Percentiles rank a stretch among this genome's conserved stretches.
Conservation (phyloP, 257 asterid genomes). For the Solanum paucissectum region DNA sequence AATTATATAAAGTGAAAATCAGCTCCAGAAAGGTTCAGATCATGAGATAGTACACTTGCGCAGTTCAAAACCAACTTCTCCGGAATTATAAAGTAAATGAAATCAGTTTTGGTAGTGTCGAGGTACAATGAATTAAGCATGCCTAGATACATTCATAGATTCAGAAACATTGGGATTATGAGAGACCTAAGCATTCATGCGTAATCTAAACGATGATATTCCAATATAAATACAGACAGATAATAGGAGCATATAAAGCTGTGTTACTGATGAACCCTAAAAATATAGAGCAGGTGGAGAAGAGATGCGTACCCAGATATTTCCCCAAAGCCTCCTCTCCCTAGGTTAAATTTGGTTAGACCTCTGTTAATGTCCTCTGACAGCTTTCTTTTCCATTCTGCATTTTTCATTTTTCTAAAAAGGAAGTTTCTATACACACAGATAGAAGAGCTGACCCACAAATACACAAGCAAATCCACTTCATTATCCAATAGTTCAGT, state of each 20-base stretch:
- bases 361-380: background rate
- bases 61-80: background rate
- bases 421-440: background rate
- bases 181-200: background rate
- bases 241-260: background rate
- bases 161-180: background rate
- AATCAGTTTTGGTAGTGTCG: background rate
- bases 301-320: background rate
- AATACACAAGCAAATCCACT: background rate
- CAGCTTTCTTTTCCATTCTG: background rate
- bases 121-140: background rate
- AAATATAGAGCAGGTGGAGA: background rate
- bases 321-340: background rate
- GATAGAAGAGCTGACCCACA: background rate
- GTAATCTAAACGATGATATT: background rate
- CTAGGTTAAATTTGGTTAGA: background rate
- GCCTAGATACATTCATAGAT: background rate
- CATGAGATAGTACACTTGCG: background rate
- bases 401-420: background rate
- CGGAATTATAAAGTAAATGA: background rate
- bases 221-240: background rate
- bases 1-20: background rate
- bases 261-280: background rate
- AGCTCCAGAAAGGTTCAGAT: background rate
- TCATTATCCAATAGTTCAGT: constrained; percentile 8